Percentiles rank a stretch among this genome's conserved stretches.
These are phyloP conservation scores for Vaccinium corymbosum DNA, from an alignment of 148 eudicot species.

Conservation along the genomic window DNA sequence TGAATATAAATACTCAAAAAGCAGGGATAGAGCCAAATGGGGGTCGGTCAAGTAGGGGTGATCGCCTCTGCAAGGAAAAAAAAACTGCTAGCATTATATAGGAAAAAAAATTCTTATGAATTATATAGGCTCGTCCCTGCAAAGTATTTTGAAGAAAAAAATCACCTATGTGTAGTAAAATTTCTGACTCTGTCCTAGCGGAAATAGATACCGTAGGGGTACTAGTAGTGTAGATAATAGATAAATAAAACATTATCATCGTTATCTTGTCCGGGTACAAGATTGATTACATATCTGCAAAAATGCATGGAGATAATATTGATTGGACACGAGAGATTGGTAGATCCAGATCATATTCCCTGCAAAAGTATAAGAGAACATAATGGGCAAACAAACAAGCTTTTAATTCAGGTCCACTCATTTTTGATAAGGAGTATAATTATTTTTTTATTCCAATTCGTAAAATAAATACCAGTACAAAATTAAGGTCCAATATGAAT, in stretches of 20 bases:
- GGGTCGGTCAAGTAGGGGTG: too few species aligned
- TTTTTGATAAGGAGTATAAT: neutral
- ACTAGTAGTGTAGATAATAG: neutral
- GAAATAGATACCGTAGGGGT: neutral
- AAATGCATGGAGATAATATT: conserved; percentile 1
- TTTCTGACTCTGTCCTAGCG: too few species aligned
- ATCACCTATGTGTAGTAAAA: too few species aligned
- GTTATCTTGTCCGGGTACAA: neutral
- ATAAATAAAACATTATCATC: neutral
- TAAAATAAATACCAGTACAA: neutral
- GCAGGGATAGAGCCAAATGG: too few species aligned
- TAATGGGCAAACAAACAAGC: neutral
- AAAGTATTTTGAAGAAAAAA: too few species aligned
- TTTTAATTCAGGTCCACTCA: neutral
- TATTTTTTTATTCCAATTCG: neutral
- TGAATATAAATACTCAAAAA: neutral
- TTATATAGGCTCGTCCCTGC: too few species aligned
- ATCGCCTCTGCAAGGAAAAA: too few species aligned
- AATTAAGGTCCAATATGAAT: neutral
- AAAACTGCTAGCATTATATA: too few species aligned
- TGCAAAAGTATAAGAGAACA: neutral
- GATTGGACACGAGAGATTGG: neutral
- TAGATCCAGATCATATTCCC: neutral
- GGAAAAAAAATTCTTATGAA: too few species aligned
- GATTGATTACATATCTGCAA: neutral